Conservation (phyloP, 257 asterid genomes). For the Solanum sitiens region DNA sequence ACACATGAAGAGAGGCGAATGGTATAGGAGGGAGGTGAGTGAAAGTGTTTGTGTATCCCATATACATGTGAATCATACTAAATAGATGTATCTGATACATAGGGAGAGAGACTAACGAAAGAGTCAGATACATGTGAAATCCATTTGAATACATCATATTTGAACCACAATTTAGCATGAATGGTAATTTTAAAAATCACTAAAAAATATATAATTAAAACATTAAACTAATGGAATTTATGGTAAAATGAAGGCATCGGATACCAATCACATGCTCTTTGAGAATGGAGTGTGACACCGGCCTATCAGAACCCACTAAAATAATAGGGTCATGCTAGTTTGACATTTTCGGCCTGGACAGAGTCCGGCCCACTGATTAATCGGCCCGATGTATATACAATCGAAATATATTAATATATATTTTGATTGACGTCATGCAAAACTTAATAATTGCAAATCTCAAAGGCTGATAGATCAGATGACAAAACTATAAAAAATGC, state of each 20-base stretch:
- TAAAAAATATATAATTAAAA: no score
- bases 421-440: no score
- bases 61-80: background rate
- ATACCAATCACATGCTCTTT: background rate
- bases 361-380: background rate
- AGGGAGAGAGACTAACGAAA: no score
- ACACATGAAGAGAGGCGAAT: background rate
- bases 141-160: no score
- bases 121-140: no score
- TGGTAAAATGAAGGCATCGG: background rate
- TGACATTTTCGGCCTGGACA: background rate
- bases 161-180: background rate
- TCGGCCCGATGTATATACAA: background rate
- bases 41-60: rapidly evolving
- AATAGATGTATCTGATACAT: background rate
- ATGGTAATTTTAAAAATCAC: no score
- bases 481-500: background rate
- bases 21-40: background rate
- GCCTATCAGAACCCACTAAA: background rate
- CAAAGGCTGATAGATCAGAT: background rate
- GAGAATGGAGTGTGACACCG: background rate
- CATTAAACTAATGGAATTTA: no score
- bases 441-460: no score
- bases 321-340: background rate
- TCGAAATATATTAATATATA: no score